Evolutionary conservation across 805 yeast genomes (phyloP).

Genomic region (Ogataea paraovalis): DNA sequence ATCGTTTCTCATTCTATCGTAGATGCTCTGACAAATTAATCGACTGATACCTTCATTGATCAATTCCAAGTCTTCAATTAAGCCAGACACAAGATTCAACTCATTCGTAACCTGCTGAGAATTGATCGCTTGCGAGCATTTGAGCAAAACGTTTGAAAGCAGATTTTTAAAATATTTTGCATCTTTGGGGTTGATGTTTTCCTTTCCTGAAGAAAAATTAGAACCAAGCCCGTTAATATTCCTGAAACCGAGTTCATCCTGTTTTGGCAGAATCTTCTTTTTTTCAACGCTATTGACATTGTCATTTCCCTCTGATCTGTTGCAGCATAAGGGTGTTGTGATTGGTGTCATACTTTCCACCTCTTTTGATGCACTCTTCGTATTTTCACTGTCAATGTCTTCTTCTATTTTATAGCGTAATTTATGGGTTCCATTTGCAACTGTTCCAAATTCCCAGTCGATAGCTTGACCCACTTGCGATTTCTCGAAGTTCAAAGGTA

Average conservation of each 20-base stretch:
- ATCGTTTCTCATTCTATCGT: not conserved
- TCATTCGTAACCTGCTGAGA: not conserved
- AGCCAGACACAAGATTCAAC: not conserved
- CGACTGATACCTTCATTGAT: not conserved
- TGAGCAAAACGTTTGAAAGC: not conserved
- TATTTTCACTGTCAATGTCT: constrained; percentile 3
- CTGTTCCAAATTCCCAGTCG: constrained; percentile 24
- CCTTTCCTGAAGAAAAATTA: not conserved
- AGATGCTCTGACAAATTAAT: not conserved
- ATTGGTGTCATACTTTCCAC: not conserved
- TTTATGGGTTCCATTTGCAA: constrained; percentile 1
- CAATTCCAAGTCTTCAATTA: not conserved
- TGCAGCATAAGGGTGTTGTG: not conserved
- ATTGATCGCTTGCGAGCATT: too few species aligned
- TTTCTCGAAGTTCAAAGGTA: constrained; percentile 27
- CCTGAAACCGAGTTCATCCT: not conserved
- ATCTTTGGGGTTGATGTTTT: not conserved
- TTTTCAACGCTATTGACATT: not conserved
- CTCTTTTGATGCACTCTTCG: not conserved
- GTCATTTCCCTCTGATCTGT: not conserved
- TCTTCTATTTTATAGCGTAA: not conserved
- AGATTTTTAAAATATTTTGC: not conserved
- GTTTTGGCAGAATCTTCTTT: too few species aligned
- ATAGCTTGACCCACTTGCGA: constrained; percentile 23
- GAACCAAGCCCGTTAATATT: not conserved